Percentiles rank a stretch among this genome's conserved stretches.
Conservation (phyloP, 2,329 filamentous ascomycete genomes). For the Talaromyces verruculosus region DNA sequence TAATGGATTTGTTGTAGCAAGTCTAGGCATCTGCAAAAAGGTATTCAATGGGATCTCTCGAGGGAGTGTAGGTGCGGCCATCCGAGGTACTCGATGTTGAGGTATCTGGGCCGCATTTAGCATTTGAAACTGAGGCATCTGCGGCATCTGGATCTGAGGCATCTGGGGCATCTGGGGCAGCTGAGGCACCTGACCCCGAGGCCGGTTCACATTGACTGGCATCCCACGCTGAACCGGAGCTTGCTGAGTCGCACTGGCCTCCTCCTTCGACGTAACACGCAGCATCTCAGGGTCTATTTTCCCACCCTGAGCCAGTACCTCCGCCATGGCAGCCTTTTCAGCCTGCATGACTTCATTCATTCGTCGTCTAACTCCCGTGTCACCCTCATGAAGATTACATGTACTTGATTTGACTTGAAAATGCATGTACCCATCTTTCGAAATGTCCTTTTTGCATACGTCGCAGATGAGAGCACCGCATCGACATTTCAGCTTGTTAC, state of each 20-base stretch:
- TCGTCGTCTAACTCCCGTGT: constrained; percentile 23
- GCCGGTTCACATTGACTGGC: neutral
- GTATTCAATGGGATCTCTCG: neutral
- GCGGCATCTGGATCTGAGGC: neutral
- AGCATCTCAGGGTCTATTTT: constrained; percentile 11
- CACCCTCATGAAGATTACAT: constrained; percentile 24
- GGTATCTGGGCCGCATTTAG: neutral
- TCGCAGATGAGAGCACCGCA: constrained; percentile 58
- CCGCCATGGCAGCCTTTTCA: constrained; percentile 31
- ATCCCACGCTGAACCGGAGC: neutral
- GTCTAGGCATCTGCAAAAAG: neutral
- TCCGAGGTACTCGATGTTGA: neutral
- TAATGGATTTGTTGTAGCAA: neutral
- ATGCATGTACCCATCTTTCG: constrained; percentile 64
- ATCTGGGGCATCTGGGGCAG: neutral
- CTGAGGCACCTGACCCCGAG: neutral
- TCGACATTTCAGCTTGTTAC: constrained; percentile 81
- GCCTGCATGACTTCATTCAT: constrained; percentile 32
- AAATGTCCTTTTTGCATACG: constrained; percentile 62
- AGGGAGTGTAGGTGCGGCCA: neutral
- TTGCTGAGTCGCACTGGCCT: neutral
- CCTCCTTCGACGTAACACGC: constrained; percentile 3
- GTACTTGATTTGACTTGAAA: constrained; percentile 58
- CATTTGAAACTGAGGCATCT: neutral
- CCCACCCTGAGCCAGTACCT: constrained; percentile 29